Evolutionary conservation across 148 eudicot genomes (phyloP).

Genomic region (Persicaria tinctoria): DNA sequence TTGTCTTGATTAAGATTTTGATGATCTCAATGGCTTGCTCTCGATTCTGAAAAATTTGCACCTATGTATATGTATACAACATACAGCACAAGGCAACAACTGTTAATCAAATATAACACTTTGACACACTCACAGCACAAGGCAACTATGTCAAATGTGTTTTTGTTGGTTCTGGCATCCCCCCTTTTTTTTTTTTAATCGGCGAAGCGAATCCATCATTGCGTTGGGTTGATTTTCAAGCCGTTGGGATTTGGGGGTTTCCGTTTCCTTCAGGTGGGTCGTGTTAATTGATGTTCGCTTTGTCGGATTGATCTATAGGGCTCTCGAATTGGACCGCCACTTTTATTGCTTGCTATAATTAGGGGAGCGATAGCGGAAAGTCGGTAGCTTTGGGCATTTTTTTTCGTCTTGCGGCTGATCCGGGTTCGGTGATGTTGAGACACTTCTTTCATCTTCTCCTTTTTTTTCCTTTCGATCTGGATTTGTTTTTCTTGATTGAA

Average conservation of each 20-base stretch:
- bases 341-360: neutral
- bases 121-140: too few species aligned
- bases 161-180: too few species aligned
- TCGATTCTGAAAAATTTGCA: too few species aligned
- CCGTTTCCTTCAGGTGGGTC: neutral
- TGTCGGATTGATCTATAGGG: neutral
- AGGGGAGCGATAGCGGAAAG: neutral
- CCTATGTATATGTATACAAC: too few species aligned
- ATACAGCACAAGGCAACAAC: too few species aligned
- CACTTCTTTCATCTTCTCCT: neutral
- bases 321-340: neutral
- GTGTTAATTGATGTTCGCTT: neutral
- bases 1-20: too few species aligned
- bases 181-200: too few species aligned
- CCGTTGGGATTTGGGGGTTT: neutral
- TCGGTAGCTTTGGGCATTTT: neutral
- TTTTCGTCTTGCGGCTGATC: neutral
- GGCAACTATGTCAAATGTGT: too few species aligned
- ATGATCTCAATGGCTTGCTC: too few species aligned
- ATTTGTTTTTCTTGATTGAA: neutral
- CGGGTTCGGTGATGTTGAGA: neutral
- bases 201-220: conserved; percentile 3
- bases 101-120: too few species aligned
- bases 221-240: neutral
- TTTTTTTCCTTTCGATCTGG: neutral